Conservation (phyloP, 1,139 yeast species). For the Kodamaea sp. region DNA sequence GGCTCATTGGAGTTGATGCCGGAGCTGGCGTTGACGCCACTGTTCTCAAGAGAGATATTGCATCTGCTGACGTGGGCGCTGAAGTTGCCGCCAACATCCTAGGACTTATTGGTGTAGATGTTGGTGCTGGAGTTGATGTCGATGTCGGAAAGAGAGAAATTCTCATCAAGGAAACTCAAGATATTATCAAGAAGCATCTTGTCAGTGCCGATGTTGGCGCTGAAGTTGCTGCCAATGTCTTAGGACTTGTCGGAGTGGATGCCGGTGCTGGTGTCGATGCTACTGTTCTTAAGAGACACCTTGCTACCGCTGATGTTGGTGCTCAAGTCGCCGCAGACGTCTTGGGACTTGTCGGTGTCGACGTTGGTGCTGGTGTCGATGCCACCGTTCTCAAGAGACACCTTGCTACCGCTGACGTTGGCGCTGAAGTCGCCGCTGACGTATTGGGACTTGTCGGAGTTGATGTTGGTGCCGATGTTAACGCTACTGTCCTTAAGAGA, state of each 20-base stretch:
- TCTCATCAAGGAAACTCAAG: background rate
- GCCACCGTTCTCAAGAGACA: conserved; percentile 11
- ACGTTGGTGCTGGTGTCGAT: conserved; percentile 10
- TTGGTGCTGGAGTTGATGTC: conserved; percentile 12
- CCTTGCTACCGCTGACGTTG: conserved; percentile 14
- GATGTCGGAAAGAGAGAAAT: conserved; percentile 15
- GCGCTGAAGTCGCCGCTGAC: conserved; percentile 14
- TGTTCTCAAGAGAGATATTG: conserved; percentile 1
- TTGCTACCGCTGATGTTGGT: conserved; percentile 13
- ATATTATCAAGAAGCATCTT: conserved; percentile 4
- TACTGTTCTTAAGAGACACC: too few species aligned
- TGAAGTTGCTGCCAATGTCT: conserved; percentile 7
- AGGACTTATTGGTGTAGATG: too few species aligned
- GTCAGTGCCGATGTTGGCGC: conserved; percentile 11
- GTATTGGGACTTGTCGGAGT: conserved; percentile 8
- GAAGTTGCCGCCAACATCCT: background rate
- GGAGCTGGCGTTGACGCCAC: conserved; percentile 3
- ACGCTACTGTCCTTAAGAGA: conserved; percentile 12
- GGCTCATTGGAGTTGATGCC: conserved; percentile 1
- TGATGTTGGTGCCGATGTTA: conserved; percentile 7
- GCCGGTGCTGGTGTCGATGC: conserved; percentile 4
- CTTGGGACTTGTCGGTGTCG: conserved; percentile 7
- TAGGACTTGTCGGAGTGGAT: conserved; percentile 6
- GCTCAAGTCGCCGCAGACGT: conserved; percentile 13
- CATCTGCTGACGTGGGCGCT: background rate